Base-by-base conservation (phyloP, 768 basidiomycete genomes). In the Chlorophyllum brunneum region DNA sequence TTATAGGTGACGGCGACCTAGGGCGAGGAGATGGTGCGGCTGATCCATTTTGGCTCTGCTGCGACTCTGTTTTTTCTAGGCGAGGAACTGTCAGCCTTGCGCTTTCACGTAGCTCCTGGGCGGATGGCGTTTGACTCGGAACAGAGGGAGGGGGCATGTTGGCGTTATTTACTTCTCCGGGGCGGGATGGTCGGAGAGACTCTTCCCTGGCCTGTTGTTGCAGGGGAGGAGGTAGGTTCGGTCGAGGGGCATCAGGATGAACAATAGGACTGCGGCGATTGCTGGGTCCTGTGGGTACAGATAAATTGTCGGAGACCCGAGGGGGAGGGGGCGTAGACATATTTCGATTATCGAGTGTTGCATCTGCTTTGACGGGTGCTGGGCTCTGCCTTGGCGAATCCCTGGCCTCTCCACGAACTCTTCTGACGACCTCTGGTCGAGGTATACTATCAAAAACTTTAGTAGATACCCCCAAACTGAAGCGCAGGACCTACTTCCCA, bases 41-140 rank as follows among this genome's bases (percentile, higher is more conserved):
- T 52, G 78, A 80, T n/a, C 74, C 76, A 59, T 72, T 74, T 46
- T 76, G 77, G 57, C 67, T 69, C 16, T 80, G 78, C n/a, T 80
- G 78, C 11, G 65, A 59, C 44, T 78, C 76, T 18, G 59, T 56
- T 54, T 72, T 72, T 11, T 75, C 74, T 3, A 72, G 58, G 60
- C 81, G 73, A 30, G 63, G 64, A 37, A 83, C 78, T 13, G 80
- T 76, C 61, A 86, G 84, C 60, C 85, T 86, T 5, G 88, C 89
- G 2, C 86, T 89, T 63, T 88, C 87, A 44, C 90, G 78, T 13
- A 91, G 74, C 59, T 89, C 89, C 58, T 90, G 86, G 1, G 88
- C 88, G 8, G 85, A 86, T 5, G 73, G 68, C 0, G 88, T 90
- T 60, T 90, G 87, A 59, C 89, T 92, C 2, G 90, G 90, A 42